Conservation (phyloP, 1,284 basidiomycete genomes). For the Pseudozyma hubeiensis region DNA sequence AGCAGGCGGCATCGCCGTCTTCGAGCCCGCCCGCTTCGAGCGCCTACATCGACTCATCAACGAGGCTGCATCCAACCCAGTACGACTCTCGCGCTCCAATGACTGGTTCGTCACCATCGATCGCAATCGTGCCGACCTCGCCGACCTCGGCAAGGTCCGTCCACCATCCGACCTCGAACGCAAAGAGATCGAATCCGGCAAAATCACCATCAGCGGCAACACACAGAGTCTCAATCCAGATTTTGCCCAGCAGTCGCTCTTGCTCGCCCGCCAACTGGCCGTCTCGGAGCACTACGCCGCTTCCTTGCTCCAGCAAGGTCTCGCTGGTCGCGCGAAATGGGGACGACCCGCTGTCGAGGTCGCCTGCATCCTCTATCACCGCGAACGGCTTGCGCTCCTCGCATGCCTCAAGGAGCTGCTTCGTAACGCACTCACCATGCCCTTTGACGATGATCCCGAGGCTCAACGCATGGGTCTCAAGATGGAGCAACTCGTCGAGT, state of each 20-base stretch:
- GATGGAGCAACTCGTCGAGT: slow-evolving; percentile 60
- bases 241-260: slow-evolving; percentile 63
- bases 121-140: slow-evolving; percentile 55
- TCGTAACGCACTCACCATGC: slow-evolving; percentile 59
- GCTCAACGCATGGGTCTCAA: slow-evolving; percentile 55
- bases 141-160: slow-evolving; percentile 56
- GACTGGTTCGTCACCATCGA: slow-evolving; percentile 66
- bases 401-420: slow-evolving; percentile 62
- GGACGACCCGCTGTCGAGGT: slow-evolving; percentile 61
- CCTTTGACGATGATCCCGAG: slow-evolving; percentile 52
- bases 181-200: slow-evolving; percentile 63
- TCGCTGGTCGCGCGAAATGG: slow-evolving; percentile 60
- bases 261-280: slow-evolving; percentile 56
- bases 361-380: slow-evolving; percentile 63
- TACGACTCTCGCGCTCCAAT: slow-evolving; percentile 46
- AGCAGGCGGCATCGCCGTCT: slow-evolving; percentile 44
- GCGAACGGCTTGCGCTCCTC: slow-evolving; percentile 62
- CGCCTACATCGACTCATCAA: slow-evolving; percentile 58
- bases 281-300: slow-evolving; percentile 66
- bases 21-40: slow-evolving; percentile 62
- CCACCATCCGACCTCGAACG: slow-evolving; percentile 57
- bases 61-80: slow-evolving; percentile 50
- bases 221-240: slow-evolving; percentile 61
- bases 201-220: slow-evolving; percentile 60
- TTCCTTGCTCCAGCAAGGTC: slow-evolving; percentile 64